These are phyloP conservation scores for Cytospora paraplurivora DNA, from an alignment of 2,329 filamentous ascomycete species.

Conservation along the genomic window DNA sequence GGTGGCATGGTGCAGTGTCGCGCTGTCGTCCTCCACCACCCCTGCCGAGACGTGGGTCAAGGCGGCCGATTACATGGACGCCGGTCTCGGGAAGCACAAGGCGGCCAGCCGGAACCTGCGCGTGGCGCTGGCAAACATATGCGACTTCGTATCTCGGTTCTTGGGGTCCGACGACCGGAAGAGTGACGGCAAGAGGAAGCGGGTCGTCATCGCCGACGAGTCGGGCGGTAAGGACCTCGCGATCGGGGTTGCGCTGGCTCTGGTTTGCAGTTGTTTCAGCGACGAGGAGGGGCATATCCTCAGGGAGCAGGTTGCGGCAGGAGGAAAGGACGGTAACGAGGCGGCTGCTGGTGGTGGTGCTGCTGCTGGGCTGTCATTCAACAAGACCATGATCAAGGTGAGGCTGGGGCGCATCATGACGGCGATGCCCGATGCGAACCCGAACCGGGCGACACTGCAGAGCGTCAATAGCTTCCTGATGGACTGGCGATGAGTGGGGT, in stretches of 20 bases:
- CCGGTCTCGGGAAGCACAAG: slow-evolving; percentile 73
- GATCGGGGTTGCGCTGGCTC: slow-evolving; percentile 73
- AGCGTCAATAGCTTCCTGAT: slow-evolving; percentile 91
- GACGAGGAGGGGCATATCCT: slow-evolving; percentile 58
- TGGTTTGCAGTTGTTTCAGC: slow-evolving; percentile 71
- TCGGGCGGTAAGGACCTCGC: slow-evolving; percentile 75
- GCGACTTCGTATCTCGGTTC: slow-evolving; percentile 53
- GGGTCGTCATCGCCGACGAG: slow-evolving; percentile 67
- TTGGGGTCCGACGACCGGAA: slow-evolving; percentile 33
- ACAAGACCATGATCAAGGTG: slow-evolving; percentile 76
- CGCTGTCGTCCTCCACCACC: slow-evolving; percentile 47
- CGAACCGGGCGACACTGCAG: slow-evolving; percentile 81
- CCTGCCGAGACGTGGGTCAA: slow-evolving; percentile 47
- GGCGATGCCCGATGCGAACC: slow-evolving; percentile 76
- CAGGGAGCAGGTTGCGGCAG: not conserved
- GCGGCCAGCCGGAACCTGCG: slow-evolving; percentile 82
- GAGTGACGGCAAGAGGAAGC: not conserved
- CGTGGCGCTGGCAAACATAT: slow-evolving; percentile 65
- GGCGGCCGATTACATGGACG: slow-evolving; percentile 47
- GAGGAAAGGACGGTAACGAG: slow-evolving; percentile 26
- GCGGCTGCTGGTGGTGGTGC: slow-evolving; percentile 2
- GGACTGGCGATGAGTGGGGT: slow-evolving; percentile 44
- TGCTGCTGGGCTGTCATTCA: slow-evolving; percentile 46
- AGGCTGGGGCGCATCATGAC: slow-evolving; percentile 82
- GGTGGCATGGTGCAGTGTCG: slow-evolving; percentile 44